A percentile compares a stretch with the other conserved stretches of the same genome.
These are phyloP conservation scores for Solanum pinnatisectum DNA, from an alignment of 257 asterid species.

Conservation along the genomic window DNA sequence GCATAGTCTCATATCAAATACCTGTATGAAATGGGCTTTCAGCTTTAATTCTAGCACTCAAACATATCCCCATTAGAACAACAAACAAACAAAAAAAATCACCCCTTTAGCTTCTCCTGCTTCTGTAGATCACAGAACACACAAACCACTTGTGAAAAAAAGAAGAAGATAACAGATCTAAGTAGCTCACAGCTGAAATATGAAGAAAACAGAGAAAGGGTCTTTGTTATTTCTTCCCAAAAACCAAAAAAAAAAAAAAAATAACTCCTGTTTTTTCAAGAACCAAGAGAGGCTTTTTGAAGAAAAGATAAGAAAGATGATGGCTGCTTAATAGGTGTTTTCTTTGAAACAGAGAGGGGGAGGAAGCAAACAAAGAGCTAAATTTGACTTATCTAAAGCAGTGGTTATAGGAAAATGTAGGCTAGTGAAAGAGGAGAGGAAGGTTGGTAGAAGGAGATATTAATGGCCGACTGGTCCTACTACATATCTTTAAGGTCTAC, in stretches of 20 bases:
- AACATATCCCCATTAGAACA: slow-evolving; percentile 27
- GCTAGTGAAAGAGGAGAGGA: not conserved
- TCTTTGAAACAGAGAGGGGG: not conserved
- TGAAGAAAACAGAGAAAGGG: not conserved
- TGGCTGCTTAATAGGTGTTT: not conserved
- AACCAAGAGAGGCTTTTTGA: not conserved
- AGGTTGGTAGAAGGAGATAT: slow-evolving; percentile 5
- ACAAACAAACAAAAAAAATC: not conserved
- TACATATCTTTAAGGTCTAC: not conserved
- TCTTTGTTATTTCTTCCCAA: not conserved
- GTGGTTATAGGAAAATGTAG: not conserved
- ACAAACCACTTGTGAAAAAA: not conserved
- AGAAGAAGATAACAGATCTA: slow-evolving; percentile 1
- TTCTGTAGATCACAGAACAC: slow-evolving; percentile 5
- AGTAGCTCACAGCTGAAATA: not conserved
- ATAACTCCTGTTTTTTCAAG: not conserved
- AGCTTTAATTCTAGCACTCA: slow-evolving; percentile 29
- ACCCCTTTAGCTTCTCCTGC: not conserved
- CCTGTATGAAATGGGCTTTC: slow-evolving; percentile 23
- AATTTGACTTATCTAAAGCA: not conserved
- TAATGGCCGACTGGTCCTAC: slow-evolving; percentile 15
- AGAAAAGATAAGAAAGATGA: not conserved
- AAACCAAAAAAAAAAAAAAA: not conserved
- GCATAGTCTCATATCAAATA: not conserved
- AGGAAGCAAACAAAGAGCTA: not conserved